Conservation (phyloP, 2,329 filamentous ascomycete genomes). For the Rhinocladiella similis region DNA sequence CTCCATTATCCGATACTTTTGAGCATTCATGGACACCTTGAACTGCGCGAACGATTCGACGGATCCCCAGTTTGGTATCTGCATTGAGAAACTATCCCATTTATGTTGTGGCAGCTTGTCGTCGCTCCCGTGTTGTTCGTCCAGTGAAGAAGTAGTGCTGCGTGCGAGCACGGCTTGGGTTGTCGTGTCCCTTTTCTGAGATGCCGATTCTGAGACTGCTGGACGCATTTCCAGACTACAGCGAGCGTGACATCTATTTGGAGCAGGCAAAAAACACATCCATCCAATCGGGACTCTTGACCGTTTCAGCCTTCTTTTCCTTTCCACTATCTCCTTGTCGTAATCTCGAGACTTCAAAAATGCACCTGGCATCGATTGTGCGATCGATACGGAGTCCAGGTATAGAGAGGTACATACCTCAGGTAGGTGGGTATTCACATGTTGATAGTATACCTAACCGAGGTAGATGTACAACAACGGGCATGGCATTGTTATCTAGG, state of each 20-base stretch:
- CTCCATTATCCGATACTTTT: conserved; percentile 18
- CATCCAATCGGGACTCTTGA: conserved; percentile 15
- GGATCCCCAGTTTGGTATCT: conserved; percentile 1
- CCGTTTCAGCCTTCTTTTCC: conserved; percentile 7
- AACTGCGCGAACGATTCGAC: conserved; percentile 21
- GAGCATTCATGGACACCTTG: conserved; percentile 12
- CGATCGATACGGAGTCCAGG: no score
- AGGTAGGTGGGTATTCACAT: no score
- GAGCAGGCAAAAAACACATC: conserved; percentile 2
- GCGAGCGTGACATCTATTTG: neutral
- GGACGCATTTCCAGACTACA: neutral
- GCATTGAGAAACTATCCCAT: neutral
- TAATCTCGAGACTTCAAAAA: conserved; percentile 20
- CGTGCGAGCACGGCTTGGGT: no score
- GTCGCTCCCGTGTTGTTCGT: neutral
- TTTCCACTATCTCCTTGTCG: conserved; percentile 11
- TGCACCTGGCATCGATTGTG: no score
- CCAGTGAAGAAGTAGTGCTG: no score
- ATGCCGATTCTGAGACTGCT: neutral
- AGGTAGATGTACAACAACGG: no score
- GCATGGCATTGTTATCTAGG: no score
- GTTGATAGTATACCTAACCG: no score
- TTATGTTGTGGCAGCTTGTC: neutral
- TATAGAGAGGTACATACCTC: no score
- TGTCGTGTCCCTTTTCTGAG: no score